Conservation (phyloP, 2,329 filamentous ascomycete species). For the Lachnellula willkommii region DNA sequence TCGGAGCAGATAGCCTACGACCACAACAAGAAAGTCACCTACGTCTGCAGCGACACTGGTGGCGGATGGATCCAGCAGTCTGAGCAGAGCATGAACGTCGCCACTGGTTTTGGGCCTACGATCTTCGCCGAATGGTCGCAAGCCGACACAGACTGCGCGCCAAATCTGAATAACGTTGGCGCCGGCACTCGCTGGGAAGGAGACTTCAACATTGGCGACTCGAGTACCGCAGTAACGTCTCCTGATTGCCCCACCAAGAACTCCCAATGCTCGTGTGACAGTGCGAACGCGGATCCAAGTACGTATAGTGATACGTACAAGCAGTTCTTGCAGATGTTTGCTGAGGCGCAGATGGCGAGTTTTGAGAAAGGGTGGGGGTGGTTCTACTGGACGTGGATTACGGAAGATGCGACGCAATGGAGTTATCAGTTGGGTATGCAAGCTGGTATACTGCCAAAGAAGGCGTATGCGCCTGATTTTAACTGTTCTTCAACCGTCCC, state of each 20-base stretch:
- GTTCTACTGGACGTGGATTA: slow-evolving; percentile 99
- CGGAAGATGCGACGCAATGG: slow-evolving; percentile 82
- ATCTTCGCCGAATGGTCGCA: slow-evolving; percentile 97
- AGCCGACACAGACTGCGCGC: slow-evolving; percentile 90
- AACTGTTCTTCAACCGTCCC: slow-evolving; percentile 56
- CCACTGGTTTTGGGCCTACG: slow-evolving; percentile 83
- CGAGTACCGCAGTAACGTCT: slow-evolving; percentile 48
- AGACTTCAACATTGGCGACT: slow-evolving; percentile 66
- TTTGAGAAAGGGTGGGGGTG: slow-evolving; percentile 94
- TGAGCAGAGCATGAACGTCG: slow-evolving; percentile 61
- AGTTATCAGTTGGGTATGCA: slow-evolving; percentile 77
- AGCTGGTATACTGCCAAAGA: slow-evolving; percentile 72
- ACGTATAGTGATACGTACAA: slow-evolving; percentile 72
- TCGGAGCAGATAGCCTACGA: slow-evolving; percentile 74
- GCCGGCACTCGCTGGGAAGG: slow-evolving; percentile 89
- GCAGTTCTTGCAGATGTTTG: slow-evolving; percentile 80
- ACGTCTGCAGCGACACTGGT: slow-evolving; percentile 59
- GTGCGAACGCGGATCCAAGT: slow-evolving; percentile 68
- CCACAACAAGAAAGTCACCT: slow-evolving; percentile 77
- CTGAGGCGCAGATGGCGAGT: slow-evolving; percentile 89
- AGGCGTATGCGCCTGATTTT: slow-evolving; percentile 67
- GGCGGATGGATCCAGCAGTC: slow-evolving; percentile 77
- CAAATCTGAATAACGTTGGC: slow-evolving; percentile 82
- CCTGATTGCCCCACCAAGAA: slow-evolving; percentile 71
- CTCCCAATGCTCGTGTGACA: slow-evolving; percentile 63